Percentiles rank a stretch among this genome's conserved stretches.
Conservation (phyloP, 2,329 filamentous ascomycete species). For the Truncatella angustata region DNA sequence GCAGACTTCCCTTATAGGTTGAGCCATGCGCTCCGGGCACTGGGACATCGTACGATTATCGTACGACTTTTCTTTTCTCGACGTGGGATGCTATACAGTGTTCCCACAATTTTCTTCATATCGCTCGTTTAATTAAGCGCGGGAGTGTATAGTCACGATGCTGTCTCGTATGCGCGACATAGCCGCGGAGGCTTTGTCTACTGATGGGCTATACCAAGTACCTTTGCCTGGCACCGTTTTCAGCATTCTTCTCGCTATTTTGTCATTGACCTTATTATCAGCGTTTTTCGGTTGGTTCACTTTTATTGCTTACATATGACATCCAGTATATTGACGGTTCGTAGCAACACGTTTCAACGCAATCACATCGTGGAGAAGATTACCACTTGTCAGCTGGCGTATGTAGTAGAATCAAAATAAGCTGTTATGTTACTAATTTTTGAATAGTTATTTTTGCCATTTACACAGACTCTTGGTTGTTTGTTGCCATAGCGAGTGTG, state of each 20-base stretch:
- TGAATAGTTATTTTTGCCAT: constrained; percentile 57
- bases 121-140: no score
- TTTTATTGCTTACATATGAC: constrained; percentile 4
- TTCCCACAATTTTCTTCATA: no score
- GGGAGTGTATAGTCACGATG: no score
- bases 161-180: no score
- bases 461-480: constrained; percentile 59
- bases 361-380: constrained; percentile 36
- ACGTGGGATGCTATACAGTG: no score
- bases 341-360: constrained; percentile 36
- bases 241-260: constrained; percentile 15
- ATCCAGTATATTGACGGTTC: no score
- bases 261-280: constrained; percentile 17
- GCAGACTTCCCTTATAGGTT: no score
- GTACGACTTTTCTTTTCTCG: no score
- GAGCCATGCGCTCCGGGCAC: no score
- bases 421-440: not conserved
- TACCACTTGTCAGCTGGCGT: constrained; percentile 44
- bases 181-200: no score
- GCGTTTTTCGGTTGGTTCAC: constrained; percentile 19
- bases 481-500: constrained; percentile 56
- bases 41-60: no score
- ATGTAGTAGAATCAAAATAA: constrained; percentile 18
- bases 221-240: constrained; percentile 13
- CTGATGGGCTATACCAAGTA: not conserved